phyloP scores from a whole-genome alignment of 352 stramenopile species.

The Pseudoperonospora humuli region DNA sequence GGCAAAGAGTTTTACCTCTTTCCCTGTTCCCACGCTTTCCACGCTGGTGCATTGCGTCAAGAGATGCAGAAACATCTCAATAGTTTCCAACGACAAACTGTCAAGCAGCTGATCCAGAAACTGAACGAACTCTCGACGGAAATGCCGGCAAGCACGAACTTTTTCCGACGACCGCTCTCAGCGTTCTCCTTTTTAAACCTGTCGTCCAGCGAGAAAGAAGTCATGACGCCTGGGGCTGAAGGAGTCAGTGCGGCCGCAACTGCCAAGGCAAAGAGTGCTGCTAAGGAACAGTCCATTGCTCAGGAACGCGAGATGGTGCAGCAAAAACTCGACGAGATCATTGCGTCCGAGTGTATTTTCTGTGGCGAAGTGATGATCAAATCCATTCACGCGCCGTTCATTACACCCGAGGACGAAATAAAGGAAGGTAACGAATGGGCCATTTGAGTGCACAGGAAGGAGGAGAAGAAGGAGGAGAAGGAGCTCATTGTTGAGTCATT shows the following conservation, averaged over 20 bases:
- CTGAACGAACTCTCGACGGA: conserved; percentile 81
- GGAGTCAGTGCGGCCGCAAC: conserved; percentile 33
- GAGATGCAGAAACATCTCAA: conserved; percentile 88
- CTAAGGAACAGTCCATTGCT: conserved; percentile 70
- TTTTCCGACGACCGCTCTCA: conserved; percentile 65
- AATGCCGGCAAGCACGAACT: conserved; percentile 57
- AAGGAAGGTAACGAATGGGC: conserved; percentile 76
- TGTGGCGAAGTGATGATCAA: conserved; percentile 95
- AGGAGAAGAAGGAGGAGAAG: background rate
- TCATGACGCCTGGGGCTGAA: conserved; percentile 40
- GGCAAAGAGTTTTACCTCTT: conserved; percentile 93
- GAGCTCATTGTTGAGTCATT: background rate
- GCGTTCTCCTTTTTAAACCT: conserved; percentile 61
- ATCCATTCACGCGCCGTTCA: conserved; percentile 89
- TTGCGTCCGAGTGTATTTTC: conserved; percentile 92
- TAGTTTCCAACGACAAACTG: conserved; percentile 83
- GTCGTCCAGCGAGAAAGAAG: conserved; percentile 61
- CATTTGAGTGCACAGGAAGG: conserved; percentile 55
- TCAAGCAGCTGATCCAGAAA: conserved; percentile 86
- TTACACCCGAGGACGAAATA: conserved; percentile 81
- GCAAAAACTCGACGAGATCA: conserved; percentile 90
- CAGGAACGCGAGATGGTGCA: conserved; percentile 88
- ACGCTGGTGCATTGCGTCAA: conserved; percentile 81
- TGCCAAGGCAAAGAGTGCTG: conserved; percentile 46
- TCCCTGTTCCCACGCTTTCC: conserved; percentile 91